A percentile compares a stretch with the other conserved stretches of the same genome.
These are phyloP conservation scores for Bruguiera hainesii DNA, from an alignment of 441 rosid genomes.

Conservation along the genomic window DNA sequence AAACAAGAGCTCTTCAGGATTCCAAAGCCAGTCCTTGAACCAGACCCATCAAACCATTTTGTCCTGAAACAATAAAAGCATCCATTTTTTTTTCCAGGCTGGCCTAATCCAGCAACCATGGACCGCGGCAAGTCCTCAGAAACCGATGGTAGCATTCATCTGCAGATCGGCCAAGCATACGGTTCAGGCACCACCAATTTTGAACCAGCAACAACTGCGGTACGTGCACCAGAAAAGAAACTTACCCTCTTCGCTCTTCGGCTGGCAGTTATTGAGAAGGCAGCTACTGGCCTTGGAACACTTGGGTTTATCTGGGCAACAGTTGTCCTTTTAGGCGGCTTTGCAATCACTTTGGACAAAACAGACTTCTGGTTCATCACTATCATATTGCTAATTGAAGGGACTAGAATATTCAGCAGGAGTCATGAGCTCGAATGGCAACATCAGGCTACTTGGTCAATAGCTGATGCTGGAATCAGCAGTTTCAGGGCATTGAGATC, in stretches of 20 bases:
- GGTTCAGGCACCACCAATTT: conserved; percentile 55
- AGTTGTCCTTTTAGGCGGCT: conserved; percentile 91
- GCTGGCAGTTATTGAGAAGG: conserved; percentile 77
- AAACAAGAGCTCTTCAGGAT: not conserved
- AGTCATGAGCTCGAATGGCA: conserved; percentile 97
- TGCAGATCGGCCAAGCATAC: conserved; percentile 45
- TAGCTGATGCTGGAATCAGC: conserved; percentile 63
- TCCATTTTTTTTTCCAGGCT: not conserved
- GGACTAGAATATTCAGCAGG: conserved; percentile 84
- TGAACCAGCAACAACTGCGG: conserved; percentile 31
- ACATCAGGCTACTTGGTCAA: conserved; percentile 90
- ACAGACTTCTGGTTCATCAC: conserved; percentile 93
- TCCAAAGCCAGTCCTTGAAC: conserved; percentile 8
- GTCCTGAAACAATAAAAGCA: not conserved
- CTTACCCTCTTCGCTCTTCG: conserved; percentile 87
- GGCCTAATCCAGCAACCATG: conserved; percentile 30
- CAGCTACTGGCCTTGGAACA: conserved; percentile 84
- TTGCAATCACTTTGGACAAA: conserved; percentile 74
- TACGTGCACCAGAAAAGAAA: conserved; percentile 72
- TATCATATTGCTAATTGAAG: conserved; percentile 71
- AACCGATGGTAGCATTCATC: conserved; percentile 45
- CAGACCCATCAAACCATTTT: not conserved
- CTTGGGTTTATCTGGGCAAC: conserved; percentile 98
- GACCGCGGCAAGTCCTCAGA: conserved; percentile 30
- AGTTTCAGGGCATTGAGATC: conserved; percentile 68